A percentile compares a stretch with the other conserved stretches of the same genome.
phyloP scores from a whole-genome alignment of 768 basidiomycete genomes.

The Scleroderma citrinum region DNA sequence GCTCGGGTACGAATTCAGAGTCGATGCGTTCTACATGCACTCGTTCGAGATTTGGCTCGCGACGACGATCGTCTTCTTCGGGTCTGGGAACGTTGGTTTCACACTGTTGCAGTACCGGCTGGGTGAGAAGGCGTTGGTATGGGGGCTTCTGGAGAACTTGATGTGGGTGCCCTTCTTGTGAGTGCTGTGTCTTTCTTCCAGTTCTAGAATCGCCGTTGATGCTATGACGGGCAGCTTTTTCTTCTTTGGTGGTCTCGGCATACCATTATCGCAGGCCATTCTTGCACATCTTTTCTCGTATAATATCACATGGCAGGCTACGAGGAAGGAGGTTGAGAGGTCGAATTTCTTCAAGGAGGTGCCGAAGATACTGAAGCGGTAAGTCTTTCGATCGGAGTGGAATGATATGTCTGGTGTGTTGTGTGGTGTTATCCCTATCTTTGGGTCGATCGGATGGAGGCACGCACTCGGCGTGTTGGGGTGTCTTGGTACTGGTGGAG shows the following conservation, averaged over 20 bases:
- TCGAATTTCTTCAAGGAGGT: conserved; percentile 91
- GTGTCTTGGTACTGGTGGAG: background rate
- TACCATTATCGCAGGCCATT: conserved; percentile 49
- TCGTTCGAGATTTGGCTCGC: conserved; percentile 80
- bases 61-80: conserved; percentile 71
- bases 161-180: conserved; percentile 34
- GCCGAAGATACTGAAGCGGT: conserved; percentile 64
- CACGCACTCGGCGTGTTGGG: conserved; percentile 15
- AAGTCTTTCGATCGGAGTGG: conserved; percentile 31
- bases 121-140: conserved; percentile 32
- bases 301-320: conserved; percentile 53
- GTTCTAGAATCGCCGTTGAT: background rate
- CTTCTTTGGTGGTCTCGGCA: conserved; percentile 53
- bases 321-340: conserved; percentile 77
- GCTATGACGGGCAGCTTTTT: conserved; percentile 30
- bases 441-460: background rate
- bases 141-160: conserved; percentile 22
- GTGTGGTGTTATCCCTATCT: background rate
- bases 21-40: conserved; percentile 74
- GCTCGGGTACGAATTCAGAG: conserved; percentile 65
- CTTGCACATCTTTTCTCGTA: conserved; percentile 54
- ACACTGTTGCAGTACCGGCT: conserved; percentile 69
- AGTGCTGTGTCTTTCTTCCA: conserved; percentile 6
- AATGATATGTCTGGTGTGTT: background rate
- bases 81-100: conserved; percentile 65